These are phyloP conservation scores for Mortierella sp. DNA, from an alignment of 371 early-diverging fungal species.

Conservation along the genomic window DNA sequence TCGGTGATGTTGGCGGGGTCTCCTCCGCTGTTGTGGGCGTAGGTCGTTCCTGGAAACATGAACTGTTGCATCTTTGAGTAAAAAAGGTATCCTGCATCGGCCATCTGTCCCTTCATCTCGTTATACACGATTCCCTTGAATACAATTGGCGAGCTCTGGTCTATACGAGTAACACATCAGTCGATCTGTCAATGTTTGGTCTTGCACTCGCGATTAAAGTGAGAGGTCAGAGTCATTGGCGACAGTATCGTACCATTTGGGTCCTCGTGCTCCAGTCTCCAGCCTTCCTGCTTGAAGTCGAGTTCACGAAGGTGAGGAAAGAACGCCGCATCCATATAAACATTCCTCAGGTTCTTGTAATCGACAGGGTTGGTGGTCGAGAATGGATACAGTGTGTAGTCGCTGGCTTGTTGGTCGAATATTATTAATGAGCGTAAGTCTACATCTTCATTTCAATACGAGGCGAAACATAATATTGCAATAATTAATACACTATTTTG, in stretches of 20 bases:
- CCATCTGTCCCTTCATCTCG: slow-evolving; percentile 96
- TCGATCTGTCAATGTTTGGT: background rate
- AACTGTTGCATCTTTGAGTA: slow-evolving; percentile 83
- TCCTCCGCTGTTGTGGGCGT: slow-evolving; percentile 89
- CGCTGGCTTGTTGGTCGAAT: slow-evolving; percentile 69
- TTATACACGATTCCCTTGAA: slow-evolving; percentile 97
- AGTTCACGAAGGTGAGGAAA: slow-evolving; percentile 81
- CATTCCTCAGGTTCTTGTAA: slow-evolving; percentile 87
- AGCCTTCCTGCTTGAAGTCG: slow-evolving; percentile 96
- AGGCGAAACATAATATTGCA: background rate
- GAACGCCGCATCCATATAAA: slow-evolving; percentile 96
- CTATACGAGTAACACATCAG: slow-evolving; percentile 25
- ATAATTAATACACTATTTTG: background rate
- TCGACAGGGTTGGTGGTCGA: slow-evolving; percentile 91
- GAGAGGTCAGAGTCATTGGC: background rate
- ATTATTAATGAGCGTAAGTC: background rate
- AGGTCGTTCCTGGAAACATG: slow-evolving; percentile 89
- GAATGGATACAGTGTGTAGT: slow-evolving; percentile 95
- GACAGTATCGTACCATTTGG: slow-evolving; percentile 65
- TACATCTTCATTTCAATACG: background rate
- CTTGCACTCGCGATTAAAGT: too few relatives aligned
- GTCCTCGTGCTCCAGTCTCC: slow-evolving; percentile 91
- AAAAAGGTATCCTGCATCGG: slow-evolving; percentile 84
- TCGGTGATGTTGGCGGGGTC: slow-evolving; percentile 92
- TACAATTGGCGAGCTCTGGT: slow-evolving; percentile 66